Evolutionary conservation across 2,329 filamentous ascomycete genomes (phyloP).

Genomic region (Venturia effusa): DNA sequence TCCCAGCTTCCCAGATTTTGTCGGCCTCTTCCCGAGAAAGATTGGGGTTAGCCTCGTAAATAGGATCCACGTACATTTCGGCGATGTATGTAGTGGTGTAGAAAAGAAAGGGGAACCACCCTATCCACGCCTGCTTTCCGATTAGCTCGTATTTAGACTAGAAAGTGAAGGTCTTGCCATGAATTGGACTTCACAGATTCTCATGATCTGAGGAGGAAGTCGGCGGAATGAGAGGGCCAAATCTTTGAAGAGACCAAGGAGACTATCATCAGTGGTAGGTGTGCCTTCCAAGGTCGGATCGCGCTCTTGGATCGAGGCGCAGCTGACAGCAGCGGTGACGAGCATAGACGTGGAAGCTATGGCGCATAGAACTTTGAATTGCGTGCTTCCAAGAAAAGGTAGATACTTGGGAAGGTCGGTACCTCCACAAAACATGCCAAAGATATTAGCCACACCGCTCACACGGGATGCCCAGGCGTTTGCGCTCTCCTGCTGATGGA

Average conservation of each 20-base stretch:
- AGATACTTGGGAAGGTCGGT: conserved; percentile 63
- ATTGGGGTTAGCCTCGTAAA: conserved; percentile 64
- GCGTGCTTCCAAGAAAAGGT: conserved; percentile 72
- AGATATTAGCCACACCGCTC: conserved; percentile 78
- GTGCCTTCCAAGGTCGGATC: conserved; percentile 66
- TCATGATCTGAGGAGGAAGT: conserved; percentile 70
- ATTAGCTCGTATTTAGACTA: too few species aligned
- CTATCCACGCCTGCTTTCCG: too few species aligned
- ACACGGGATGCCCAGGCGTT: conserved; percentile 91
- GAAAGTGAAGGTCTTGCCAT: too few species aligned
- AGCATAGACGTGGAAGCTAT: conserved; percentile 68
- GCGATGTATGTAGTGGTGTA: conserved; percentile 92
- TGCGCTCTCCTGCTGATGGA: conserved; percentile 85
- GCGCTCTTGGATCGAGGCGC: conserved; percentile 59
- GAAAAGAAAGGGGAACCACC: conserved; percentile 91
- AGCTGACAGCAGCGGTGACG: conserved; percentile 60
- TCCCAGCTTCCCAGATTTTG: conserved; percentile 70
- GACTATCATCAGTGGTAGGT: conserved; percentile 48
- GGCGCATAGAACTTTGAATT: conserved; percentile 87
- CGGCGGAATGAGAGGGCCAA: conserved; percentile 67
- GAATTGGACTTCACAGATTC: conserved; percentile 54
- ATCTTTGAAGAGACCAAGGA: conserved; percentile 68
- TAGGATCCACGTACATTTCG: conserved; percentile 82
- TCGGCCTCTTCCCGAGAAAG: conserved; percentile 70
- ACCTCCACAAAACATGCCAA: conserved; percentile 82